These are phyloP conservation scores for Aspergillus bertholletiae DNA, from an alignment of 495 filamentous ascomycete species.

Conservation along the genomic window DNA sequence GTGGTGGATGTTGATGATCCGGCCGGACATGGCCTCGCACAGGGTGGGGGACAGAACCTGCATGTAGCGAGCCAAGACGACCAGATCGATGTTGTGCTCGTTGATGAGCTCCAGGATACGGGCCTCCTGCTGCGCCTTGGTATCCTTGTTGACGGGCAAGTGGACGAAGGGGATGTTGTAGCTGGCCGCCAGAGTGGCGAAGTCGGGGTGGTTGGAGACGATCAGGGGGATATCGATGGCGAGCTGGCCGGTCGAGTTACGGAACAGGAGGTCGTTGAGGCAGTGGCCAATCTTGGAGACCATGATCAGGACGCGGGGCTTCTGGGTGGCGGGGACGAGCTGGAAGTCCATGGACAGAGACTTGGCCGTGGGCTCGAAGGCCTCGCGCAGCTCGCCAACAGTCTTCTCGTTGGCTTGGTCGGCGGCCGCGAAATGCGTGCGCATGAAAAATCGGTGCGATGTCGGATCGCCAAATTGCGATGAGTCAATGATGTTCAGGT, in stretches of 20 bases:
- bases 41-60: slow-evolving; percentile 71
- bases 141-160: slow-evolving; percentile 66
- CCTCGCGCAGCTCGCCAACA: slow-evolving; percentile 37
- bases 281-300: slow-evolving; percentile 80
- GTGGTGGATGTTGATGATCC: slow-evolving; percentile 83
- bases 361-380: slow-evolving; percentile 52
- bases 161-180: slow-evolving; percentile 72
- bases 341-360: slow-evolving; percentile 60
- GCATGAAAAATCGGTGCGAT: slow-evolving; percentile 72
- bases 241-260: slow-evolving; percentile 54
- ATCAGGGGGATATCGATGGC: slow-evolving; percentile 64
- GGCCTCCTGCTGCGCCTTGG: slow-evolving; percentile 63
- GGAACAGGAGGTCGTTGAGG: slow-evolving; percentile 76
- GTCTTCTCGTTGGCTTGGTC: slow-evolving; percentile 34
- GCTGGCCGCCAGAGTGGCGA: slow-evolving; percentile 59
- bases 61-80: slow-evolving; percentile 80
- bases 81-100: slow-evolving; percentile 62
- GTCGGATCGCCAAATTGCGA: slow-evolving; percentile 69
- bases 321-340: slow-evolving; percentile 56
- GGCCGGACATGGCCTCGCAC: slow-evolving; percentile 66
- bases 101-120: slow-evolving; percentile 61
- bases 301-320: slow-evolving; percentile 72
- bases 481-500: slow-evolving; percentile 70
- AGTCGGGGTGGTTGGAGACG: slow-evolving; percentile 73
- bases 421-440: slow-evolving; percentile 61